Conservation (phyloP, 2,329 filamentous ascomycete species). For the Cordyceps pruinosa region DNA sequence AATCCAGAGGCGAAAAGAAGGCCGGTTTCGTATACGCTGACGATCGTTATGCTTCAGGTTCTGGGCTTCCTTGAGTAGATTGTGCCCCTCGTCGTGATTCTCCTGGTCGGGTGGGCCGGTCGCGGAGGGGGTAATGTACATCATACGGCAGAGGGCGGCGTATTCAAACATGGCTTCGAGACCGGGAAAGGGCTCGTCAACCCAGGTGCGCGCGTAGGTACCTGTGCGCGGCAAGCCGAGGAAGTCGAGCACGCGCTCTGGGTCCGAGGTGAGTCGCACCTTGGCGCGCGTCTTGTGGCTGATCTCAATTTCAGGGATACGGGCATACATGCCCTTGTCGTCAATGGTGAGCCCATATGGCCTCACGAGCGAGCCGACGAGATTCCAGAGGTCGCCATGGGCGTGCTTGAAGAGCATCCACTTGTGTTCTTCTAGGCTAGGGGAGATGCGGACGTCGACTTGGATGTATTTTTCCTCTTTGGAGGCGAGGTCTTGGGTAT, state of each 20-base stretch:
- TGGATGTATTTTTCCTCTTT: slow-evolving; percentile 46
- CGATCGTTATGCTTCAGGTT: slow-evolving; percentile 49
- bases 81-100: slow-evolving; percentile 9
- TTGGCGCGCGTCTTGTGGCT: slow-evolving; percentile 49
- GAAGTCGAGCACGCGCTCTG: slow-evolving; percentile 51
- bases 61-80: slow-evolving; percentile 22
- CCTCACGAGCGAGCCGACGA: slow-evolving; percentile 57
- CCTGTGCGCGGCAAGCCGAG: slow-evolving; percentile 46
- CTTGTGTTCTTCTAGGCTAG: slow-evolving; percentile 33
- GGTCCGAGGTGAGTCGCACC: slow-evolving; percentile 54
- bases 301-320: slow-evolving; percentile 61
- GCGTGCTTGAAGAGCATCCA: slow-evolving; percentile 64
- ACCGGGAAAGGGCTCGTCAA: slow-evolving; percentile 47
- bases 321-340: slow-evolving; percentile 55
- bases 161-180: slow-evolving; percentile 56
- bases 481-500: too few relatives aligned
- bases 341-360: slow-evolving; percentile 60
- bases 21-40: slow-evolving; percentile 46
- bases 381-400: slow-evolving; percentile 65
- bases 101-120: neutral
- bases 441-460: slow-evolving; percentile 58
- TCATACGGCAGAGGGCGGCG: slow-evolving; percentile 50
- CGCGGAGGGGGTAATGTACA: slow-evolving; percentile 36
- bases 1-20: slow-evolving; percentile 53
- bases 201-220: slow-evolving; percentile 26